These are phyloP conservation scores for Chaetomium fimeti DNA, from an alignment of 495 filamentous ascomycete genomes.

Conservation along the genomic window DNA sequence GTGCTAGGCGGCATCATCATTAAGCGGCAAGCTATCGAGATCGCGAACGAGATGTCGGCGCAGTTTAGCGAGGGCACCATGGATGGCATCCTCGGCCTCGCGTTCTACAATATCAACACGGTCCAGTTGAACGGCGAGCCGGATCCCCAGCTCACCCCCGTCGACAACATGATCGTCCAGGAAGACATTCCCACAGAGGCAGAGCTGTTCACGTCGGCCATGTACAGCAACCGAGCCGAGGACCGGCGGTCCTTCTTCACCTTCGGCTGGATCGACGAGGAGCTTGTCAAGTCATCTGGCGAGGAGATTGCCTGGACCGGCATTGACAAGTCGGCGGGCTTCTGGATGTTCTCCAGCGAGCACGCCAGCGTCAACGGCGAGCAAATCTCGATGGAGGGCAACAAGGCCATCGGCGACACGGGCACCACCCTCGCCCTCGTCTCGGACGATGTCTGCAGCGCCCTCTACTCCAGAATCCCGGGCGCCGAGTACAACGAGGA, in stretches of 20 bases:
- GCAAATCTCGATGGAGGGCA: constrained; percentile 54
- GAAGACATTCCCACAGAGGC: constrained; percentile 59
- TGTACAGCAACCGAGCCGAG: constrained; percentile 62
- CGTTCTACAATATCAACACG: constrained; percentile 69
- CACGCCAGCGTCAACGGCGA: constrained; percentile 62
- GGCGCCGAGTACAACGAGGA: constrained; percentile 60
- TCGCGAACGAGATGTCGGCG: constrained; percentile 62
- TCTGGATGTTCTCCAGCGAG: constrained; percentile 68
- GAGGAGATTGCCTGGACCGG: constrained; percentile 61
- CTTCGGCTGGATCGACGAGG: constrained; percentile 73
- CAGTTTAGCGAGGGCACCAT: constrained; percentile 58
- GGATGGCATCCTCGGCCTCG: constrained; percentile 76
- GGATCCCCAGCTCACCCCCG: constrained; percentile 61
- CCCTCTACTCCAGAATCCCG: constrained; percentile 69
- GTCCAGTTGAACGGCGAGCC: constrained; percentile 49
- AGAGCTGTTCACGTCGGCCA: constrained; percentile 72
- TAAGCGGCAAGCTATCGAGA: constrained; percentile 66
- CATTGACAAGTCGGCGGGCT: constrained; percentile 67
- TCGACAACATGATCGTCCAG: constrained; percentile 74
- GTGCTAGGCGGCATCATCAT: constrained; percentile 66
- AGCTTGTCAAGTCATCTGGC: constrained; percentile 55
- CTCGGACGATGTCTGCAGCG: constrained; percentile 62
- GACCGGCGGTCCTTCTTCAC: constrained; percentile 70
- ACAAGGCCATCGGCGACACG: constrained; percentile 79
- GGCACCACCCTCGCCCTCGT: constrained; percentile 73